Conservation (phyloP, 1,284 basidiomycete species). For the Exobasidium cylindrosporum region DNA sequence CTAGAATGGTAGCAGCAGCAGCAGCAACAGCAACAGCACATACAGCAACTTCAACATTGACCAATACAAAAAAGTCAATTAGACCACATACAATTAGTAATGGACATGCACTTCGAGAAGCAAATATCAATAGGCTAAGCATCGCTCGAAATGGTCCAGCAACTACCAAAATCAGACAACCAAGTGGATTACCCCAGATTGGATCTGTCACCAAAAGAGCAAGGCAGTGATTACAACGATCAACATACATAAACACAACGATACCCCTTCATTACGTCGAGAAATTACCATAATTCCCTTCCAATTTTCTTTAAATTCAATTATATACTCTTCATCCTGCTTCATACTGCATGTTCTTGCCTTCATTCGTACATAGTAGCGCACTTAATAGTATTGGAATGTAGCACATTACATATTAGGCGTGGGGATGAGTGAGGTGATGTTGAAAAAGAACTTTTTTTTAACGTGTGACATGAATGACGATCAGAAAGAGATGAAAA, state of each 20-base stretch:
- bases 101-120: neutral
- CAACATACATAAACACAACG: no score
- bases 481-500: neutral
- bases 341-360: no score
- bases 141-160: neutral
- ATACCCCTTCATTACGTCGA: no score
- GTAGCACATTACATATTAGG: no score
- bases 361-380: no score
- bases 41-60: neutral
- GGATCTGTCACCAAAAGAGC: neutral
- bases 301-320: no score
- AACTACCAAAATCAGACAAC: neutral
- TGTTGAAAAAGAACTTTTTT: constrained; percentile 1
- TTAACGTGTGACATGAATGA: neutral
- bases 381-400: no score
- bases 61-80: neutral
- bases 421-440: no score
- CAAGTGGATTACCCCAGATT: neutral
- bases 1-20: neutral
- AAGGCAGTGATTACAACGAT: neutral
- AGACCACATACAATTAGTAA: neutral
- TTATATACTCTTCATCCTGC: no score
- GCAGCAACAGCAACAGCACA: neutral
- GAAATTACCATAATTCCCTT: no score
- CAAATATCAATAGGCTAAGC: neutral